These are phyloP conservation scores for Cyclostephanos tholiformis DNA, from an alignment of 108 stramenopile genomes.

Conservation along the genomic window DNA sequence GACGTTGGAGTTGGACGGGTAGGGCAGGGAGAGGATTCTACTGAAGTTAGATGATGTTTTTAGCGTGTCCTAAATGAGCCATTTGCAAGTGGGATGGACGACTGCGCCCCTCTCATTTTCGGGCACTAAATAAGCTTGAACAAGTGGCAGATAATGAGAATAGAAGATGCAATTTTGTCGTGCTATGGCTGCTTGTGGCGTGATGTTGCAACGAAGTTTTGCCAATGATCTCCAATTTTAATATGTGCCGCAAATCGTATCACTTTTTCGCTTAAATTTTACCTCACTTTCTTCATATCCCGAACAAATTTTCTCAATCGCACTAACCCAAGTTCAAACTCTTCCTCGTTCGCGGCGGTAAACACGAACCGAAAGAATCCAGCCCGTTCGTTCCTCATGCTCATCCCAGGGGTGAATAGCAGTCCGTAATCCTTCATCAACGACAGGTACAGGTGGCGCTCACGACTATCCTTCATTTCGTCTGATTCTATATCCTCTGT, in stretches of 20 bases:
- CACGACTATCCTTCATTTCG: slow-evolving; percentile 49
- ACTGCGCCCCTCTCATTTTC: too few species aligned
- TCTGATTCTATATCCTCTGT: slow-evolving; percentile 30
- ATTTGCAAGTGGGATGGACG: too few species aligned
- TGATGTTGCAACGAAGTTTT: too few species aligned
- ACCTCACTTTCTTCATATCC: slow-evolving; percentile 19
- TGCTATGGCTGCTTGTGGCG: too few species aligned
- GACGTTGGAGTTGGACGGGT: slow-evolving; percentile 49
- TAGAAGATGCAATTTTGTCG: too few species aligned
- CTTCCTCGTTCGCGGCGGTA: slow-evolving; percentile 77
- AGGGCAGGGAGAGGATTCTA: background rate
- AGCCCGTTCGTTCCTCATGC: slow-evolving; percentile 79
- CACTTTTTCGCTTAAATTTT: too few species aligned
- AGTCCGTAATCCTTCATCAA: slow-evolving; percentile 80
- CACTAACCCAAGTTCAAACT: slow-evolving; percentile 73
- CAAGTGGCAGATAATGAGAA: too few species aligned
- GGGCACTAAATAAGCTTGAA: too few species aligned
- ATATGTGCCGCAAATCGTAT: too few species aligned
- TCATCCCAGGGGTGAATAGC: slow-evolving; percentile 81
- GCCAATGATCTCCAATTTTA: too few species aligned
- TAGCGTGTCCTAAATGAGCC: too few species aligned
- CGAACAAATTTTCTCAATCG: slow-evolving; percentile 65
- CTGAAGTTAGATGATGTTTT: too few species aligned
- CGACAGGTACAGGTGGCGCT: slow-evolving; percentile 71
- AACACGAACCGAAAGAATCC: slow-evolving; percentile 91